Evolutionary conservation across 768 basidiomycete genomes (phyloP).

Genomic region (Phanerodontia chrysosporium): DNA sequence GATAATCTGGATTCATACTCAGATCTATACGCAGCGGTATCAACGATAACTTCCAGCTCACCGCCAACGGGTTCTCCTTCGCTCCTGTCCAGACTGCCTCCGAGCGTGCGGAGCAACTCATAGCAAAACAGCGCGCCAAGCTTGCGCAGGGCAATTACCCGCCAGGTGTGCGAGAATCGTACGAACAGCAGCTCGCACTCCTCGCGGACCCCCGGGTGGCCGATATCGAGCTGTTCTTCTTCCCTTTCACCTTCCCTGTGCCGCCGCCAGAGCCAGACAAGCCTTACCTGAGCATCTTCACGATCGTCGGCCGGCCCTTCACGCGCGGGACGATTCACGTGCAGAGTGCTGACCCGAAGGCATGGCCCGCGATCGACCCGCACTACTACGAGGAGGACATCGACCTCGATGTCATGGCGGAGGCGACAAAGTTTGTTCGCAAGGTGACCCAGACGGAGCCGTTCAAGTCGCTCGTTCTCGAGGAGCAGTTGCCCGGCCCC

Average conservation of each 20-base stretch:
- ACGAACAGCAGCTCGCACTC: background rate
- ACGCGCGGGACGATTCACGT: constrained; percentile 28
- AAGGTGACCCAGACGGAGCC: constrained; percentile 14
- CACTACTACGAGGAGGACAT: constrained; percentile 27
- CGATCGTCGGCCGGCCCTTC: constrained; percentile 22
- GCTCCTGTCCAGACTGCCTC: background rate
- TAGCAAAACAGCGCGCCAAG: background rate
- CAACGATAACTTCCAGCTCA: background rate
- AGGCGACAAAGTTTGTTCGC: constrained; percentile 23
- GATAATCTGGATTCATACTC: background rate
- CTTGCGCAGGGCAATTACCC: background rate
- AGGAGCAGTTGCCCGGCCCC: background rate
- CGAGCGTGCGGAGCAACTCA: background rate
- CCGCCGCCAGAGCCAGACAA: constrained; percentile 14
- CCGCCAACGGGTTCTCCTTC: background rate
- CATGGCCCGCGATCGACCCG: constrained; percentile 25
- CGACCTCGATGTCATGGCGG: constrained; percentile 23
- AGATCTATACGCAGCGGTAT: background rate
- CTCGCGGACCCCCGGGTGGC: background rate
- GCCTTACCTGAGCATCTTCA: constrained; percentile 23
- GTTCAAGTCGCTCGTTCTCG: constrained; percentile 7
- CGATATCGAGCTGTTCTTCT: background rate
- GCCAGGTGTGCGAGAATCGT: background rate
- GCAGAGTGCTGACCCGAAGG: constrained; percentile 19
- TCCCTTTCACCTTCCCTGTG: background rate